Evolutionary conservation across 2,329 filamentous ascomycete genomes (phyloP).

Genomic region (Colletotrichum endophyticum): DNA sequence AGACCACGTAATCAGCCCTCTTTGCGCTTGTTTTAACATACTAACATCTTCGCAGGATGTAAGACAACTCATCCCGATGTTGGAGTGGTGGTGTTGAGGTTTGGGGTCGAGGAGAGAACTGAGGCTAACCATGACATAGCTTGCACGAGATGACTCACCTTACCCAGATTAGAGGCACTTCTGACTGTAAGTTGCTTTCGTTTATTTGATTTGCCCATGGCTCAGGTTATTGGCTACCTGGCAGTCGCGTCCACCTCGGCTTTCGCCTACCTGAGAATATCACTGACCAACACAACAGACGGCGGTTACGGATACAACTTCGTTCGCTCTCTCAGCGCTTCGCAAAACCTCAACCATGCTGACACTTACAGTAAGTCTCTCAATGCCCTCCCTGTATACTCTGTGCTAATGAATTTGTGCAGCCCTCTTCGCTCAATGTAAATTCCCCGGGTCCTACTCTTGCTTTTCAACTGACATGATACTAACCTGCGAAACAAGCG

Average conservation of each 20-base stretch:
- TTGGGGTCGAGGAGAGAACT: too few relatives aligned
- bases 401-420: too few relatives aligned
- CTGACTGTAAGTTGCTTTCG: slow-evolving; percentile 41
- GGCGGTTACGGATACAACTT: slow-evolving; percentile 55
- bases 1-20: slow-evolving; percentile 30
- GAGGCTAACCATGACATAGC: too few relatives aligned
- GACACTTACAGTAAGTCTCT: slow-evolving; percentile 53
- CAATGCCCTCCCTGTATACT: too few relatives aligned
- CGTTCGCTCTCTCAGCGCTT: slow-evolving; percentile 49
- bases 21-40: too few relatives aligned
- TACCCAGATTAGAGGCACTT: slow-evolving; percentile 59
- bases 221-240: neutral
- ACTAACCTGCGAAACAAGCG: too few relatives aligned
- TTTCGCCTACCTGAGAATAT: neutral
- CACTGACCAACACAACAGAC: slow-evolving; percentile 34
- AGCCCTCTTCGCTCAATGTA: too few relatives aligned
- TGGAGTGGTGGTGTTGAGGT: too few relatives aligned
- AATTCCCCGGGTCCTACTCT: too few relatives aligned
- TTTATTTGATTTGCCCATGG: neutral
- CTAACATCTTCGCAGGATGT: too few relatives aligned
- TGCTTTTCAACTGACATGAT: too few relatives aligned
- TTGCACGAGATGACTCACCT: slow-evolving; percentile 63
- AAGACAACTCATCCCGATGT: too few relatives aligned
- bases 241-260: neutral
- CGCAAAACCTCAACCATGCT: slow-evolving; percentile 64